Conservation (phyloP, 148 eudicot genomes). For the Rhododendron simsii region DNA sequence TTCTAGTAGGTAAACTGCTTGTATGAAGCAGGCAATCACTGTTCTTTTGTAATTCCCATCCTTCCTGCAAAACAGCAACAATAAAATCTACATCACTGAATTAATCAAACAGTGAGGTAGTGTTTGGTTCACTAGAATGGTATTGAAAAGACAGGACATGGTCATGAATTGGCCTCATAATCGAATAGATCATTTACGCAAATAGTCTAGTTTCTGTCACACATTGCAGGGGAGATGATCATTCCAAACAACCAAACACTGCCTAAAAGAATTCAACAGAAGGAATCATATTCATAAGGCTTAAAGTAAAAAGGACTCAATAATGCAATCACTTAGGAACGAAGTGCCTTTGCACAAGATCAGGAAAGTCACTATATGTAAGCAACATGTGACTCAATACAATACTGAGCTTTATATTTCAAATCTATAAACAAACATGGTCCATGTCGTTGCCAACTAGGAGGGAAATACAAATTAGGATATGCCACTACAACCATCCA, state of each 20-base stretch:
- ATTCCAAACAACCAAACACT: not conserved
- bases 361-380: not conserved
- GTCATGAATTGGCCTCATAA: not conserved
- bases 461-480: not conserved
- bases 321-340: not conserved
- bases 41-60: conserved; percentile 87
- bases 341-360: not conserved
- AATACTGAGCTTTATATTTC: not conserved
- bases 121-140: not conserved
- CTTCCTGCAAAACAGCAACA: conserved; percentile 45
- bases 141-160: not conserved
- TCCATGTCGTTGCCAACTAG: not conserved
- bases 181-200: not conserved
- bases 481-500: not conserved
- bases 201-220: not conserved
- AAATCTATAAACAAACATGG: not conserved
- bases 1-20: conserved; percentile 85
- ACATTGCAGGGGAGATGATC: not conserved
- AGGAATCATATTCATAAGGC: not conserved
- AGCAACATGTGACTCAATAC: not conserved
- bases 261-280: not conserved
- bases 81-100: too few species aligned
- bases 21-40: conserved; percentile 91
- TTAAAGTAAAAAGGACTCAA: not conserved
- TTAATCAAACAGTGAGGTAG: not conserved